Evolutionary conservation across 257 asterid species (phyloP).

Genomic region (Galeopsis tetrahit): DNA sequence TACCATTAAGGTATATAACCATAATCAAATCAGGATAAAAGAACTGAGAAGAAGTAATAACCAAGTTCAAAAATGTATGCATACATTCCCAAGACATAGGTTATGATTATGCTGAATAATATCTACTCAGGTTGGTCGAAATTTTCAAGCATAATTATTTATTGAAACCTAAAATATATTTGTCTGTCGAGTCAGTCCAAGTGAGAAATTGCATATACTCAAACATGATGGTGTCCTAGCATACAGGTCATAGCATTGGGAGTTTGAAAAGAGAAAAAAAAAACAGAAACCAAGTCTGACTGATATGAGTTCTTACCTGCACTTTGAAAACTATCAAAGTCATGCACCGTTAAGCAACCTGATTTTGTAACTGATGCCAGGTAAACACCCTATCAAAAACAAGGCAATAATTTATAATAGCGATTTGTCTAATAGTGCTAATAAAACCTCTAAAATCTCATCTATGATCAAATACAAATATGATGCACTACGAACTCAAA

Average conservation of each 20-base stretch:
- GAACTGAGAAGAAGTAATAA: conserved; percentile 1
- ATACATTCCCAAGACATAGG: background rate
- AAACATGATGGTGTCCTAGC: background rate
- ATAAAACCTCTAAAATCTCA: conserved; percentile 10
- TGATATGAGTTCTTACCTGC: conserved; percentile 55
- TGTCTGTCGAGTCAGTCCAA: background rate
- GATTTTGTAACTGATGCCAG: conserved; percentile 86
- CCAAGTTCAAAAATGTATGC: background rate
- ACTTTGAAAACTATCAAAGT: conserved; percentile 66
- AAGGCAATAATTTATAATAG: conserved; percentile 27
- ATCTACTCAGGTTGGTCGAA: conserved; percentile 15
- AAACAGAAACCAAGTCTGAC: conserved; percentile 12
- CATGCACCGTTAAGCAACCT: conserved; percentile 94
- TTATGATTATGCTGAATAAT: background rate
- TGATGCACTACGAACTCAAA: background rate
- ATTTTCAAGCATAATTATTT: background rate
- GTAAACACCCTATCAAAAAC: conserved; percentile 72
- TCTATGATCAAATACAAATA: background rate
- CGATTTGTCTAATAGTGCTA: conserved; percentile 17
- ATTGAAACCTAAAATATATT: background rate
- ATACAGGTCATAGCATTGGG: conserved; percentile 10
- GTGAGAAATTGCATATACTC: background rate
- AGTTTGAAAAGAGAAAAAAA: background rate
- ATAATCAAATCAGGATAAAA: conserved; percentile 28
- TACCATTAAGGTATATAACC: conserved; percentile 19